Base-by-base conservation (phyloP, 306 rosid species). In the Cicer bijugum region DNA sequence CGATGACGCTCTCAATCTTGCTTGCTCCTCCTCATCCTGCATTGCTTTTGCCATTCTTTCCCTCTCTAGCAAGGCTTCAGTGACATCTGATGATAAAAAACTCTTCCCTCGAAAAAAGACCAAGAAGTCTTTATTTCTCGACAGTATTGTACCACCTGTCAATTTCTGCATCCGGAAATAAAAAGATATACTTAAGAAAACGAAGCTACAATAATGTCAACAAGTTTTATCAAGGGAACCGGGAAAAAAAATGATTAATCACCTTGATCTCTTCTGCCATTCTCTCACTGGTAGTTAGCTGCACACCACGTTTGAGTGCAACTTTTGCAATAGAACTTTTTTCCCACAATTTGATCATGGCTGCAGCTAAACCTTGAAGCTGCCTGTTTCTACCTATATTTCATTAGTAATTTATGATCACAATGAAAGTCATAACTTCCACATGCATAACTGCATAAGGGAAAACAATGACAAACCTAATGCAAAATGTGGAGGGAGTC, bases 181-280 rank as follows among this genome's bases (percentile, higher is more conserved):
- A 12, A 69, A 82, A 74, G 12, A 51, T 72, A 43, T 23, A 6
- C 58, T 73, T 12, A 66, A 57, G 12, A 58, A 50, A 20, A 44
- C 23, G 23, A 64, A 77, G 17, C 64, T 51, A 46, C 8, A 48
- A 42, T 37, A 43, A 60, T 46, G 47, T 55, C 64, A 67, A 74
- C 44, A 81, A 33, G 70, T 33, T 51, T 69, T 51, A 67, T 11
- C 37, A 69, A 55, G 9, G 16, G 71, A 73, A 69, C 45, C 53
- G 52, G 52, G 59, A 73, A 80, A 44, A 43, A 64, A 64, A 64
- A 66, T 56, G 48, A 67, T 73, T 55, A 19, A 77, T 80, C 84
- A 91, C 99, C 99, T 94, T 94, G 80, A 94, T 80, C 33, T 94
- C 97, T 79, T 94, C 99, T 65, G 97, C 97, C 99, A 94, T 94